Base-by-base conservation (phyloP, 805 yeast species). In the Candida tallmaniae region DNA sequence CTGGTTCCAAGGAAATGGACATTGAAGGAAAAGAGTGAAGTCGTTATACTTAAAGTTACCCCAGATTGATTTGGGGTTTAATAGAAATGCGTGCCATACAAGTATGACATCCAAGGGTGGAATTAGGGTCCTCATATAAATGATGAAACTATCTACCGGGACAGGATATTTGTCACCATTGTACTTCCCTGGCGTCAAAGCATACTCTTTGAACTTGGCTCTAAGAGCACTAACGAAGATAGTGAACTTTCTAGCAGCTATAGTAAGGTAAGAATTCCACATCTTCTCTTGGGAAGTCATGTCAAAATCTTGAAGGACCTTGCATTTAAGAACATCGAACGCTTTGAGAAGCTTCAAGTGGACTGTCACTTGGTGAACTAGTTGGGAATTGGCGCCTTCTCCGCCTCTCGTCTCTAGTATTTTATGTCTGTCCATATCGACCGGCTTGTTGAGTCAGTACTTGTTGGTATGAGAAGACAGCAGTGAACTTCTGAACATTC, bases 201-300 rank as follows among this genome's bases (percentile, higher is more conserved):
- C 13, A 17, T 10, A 30, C 4, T n/a, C 11, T 17, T 9, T 18
- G n/a, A 22, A 10, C 14, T 6, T 31, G 5, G 12, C 2, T 13
- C 27, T 32, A 17, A 34, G 24, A 9, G 47, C 54, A 23, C 48
- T 45, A 6, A 50, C 44, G 32, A 50, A 47, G 5, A 47, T 19
- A 2, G 45, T 43, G 29, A 54, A 56, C 12, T 55, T 31, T 22
- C 52, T 35, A 6, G 45, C 53, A 1, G 60, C 54, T 19, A 39
- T 31, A 2, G 56, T 46, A 11, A 54, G 36, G 32, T 43, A 54
- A 10, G 41, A 40, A 27, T 51, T 45, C 60, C 60, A 56, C 1
- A 21, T 21, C 23, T 46, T 46, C 6, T 28, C 45, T 23, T 23
- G 26, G 12, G 23, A 7, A 20, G 9, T 20, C n/a, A n/a, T n/a